These are phyloP conservation scores for Boletellus dicymbophilus DNA, from an alignment of 1,284 basidiomycete species.

Conservation along the genomic window DNA sequence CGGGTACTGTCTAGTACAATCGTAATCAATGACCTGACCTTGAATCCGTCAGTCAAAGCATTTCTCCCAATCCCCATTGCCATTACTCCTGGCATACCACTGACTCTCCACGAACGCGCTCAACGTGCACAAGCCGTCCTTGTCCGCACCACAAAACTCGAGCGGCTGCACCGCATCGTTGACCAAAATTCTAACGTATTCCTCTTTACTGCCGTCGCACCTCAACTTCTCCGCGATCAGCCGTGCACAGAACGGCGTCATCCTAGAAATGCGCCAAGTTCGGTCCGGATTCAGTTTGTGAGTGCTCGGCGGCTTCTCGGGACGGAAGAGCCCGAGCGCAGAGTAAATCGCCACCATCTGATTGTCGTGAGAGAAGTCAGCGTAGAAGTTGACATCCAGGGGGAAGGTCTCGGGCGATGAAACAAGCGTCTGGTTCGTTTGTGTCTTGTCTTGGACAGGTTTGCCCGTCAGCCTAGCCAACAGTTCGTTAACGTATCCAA, in stretches of 20 bases:
- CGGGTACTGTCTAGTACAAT: too few species aligned
- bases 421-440: constrained; percentile 81
- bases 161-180: constrained; percentile 69
- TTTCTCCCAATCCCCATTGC: constrained; percentile 63
- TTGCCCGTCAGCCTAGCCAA: constrained; percentile 73
- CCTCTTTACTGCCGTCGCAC: constrained; percentile 41
- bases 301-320: constrained; percentile 45
- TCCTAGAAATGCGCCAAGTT: constrained; percentile 58
- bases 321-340: constrained; percentile 69
- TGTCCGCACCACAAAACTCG: constrained; percentile 55
- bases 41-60: neutral
- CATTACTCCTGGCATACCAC: constrained; percentile 61
- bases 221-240: constrained; percentile 64
- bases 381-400: constrained; percentile 62
- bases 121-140: constrained; percentile 63
- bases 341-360: constrained; percentile 77
- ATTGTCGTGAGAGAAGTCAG: constrained; percentile 85
- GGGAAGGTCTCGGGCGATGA: constrained; percentile 70
- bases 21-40: too few species aligned
- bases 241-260: constrained; percentile 66
- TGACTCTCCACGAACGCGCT: constrained; percentile 73
- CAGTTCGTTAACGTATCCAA: constrained; percentile 86
- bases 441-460: constrained; percentile 68
- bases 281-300: constrained; percentile 40
- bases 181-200: constrained; percentile 65